Evolutionary conservation across 2,329 filamentous ascomycete genomes (phyloP).

Genomic region (Niveomyces coronatus): DNA sequence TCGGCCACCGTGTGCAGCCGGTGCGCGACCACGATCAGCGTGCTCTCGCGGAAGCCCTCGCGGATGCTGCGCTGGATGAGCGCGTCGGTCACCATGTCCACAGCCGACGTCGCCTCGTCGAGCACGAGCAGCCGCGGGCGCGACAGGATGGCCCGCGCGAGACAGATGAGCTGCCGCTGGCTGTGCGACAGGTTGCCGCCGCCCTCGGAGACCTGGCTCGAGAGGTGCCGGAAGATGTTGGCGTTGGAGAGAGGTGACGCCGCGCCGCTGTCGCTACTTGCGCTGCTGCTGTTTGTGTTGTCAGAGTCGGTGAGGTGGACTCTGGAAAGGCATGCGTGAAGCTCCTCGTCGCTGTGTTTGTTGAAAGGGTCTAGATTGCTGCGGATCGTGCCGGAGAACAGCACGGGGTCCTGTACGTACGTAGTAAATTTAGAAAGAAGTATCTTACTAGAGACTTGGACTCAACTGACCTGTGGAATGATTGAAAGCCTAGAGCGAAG

Average conservation of each 20-base stretch:
- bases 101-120: slow-evolving; percentile 59
- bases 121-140: slow-evolving; percentile 57
- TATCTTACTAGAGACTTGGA: not conserved
- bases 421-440: slow-evolving; percentile 21
- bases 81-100: slow-evolving; percentile 57
- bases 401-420: slow-evolving; percentile 50
- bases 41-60: slow-evolving; percentile 49
- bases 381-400: slow-evolving; percentile 70
- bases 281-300: slow-evolving; percentile 16
- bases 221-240: slow-evolving; percentile 47
- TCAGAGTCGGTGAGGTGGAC: slow-evolving; percentile 45
- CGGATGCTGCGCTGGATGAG: slow-evolving; percentile 55
- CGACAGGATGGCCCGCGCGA: slow-evolving; percentile 52
- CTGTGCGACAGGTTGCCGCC: slow-evolving; percentile 35
- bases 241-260: slow-evolving; percentile 20
- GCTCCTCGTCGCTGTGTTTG: slow-evolving; percentile 43
- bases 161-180: slow-evolving; percentile 45
- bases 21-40: slow-evolving; percentile 56
- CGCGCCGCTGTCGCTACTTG: slow-evolving; percentile 27
- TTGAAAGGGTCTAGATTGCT: slow-evolving; percentile 62
- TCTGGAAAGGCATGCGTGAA: slow-evolving; percentile 40
- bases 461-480: slow-evolving; percentile 46
- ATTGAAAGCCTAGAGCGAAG: slow-evolving; percentile 67
- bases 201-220: slow-evolving; percentile 48
- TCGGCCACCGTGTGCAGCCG: slow-evolving; percentile 56